Base-by-base conservation (phyloP, 345 rosid genomes). In the Raphanus raphanistrum region DNA sequence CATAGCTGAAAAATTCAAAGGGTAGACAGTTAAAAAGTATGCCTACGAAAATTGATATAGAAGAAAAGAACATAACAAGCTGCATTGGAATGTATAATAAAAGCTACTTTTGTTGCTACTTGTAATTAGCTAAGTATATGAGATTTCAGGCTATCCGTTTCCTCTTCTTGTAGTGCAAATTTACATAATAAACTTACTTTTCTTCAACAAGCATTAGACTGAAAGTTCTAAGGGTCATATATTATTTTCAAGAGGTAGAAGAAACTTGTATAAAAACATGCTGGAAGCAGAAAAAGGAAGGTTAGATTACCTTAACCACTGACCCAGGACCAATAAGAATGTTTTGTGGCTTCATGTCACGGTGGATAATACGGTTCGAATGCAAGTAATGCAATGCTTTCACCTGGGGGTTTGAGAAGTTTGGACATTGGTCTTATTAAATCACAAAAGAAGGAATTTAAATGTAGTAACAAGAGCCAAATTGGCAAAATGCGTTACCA, bases 331-430 rank as follows among this genome's bases (percentile, higher is more conserved):
- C 95, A 65, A 95, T 92, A 71, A 92, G 93, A 80, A 95, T 95
- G 86, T 95, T 95, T 68, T 95, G 99, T n/a, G 99, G 99, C 85
- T 95, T 95, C 99, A 95, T 90, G 77, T 95, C 99, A 67, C 98
- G 93, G 83, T 95, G 99, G 61, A 95, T 95, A 73, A 95, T 95
- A 72, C 99, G 98, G 71, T 95, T 95, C 17, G 99, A 92, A 80
- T 95, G 99, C 87, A 95, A 76, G 80, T 95, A 95, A 82, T 95
- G 91, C 82, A 95, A 72, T 2, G 99, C 99, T 81, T 85, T 87
- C 76, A 95, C 98, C 98, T 94, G 82, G 36, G 86, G 45, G 72
- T 61, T 57, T 8, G 8, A 62, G 70, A 52, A 66, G 35, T 67
- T 55, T 27, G 4, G 7, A 62, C 26, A 66, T 59, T 6, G 36